Percentiles rank a stretch among this genome's conserved stretches.
These are phyloP conservation scores for Podosphaera fusca DNA, from an alignment of 2,329 filamentous ascomycete genomes.

Conservation along the genomic window DNA sequence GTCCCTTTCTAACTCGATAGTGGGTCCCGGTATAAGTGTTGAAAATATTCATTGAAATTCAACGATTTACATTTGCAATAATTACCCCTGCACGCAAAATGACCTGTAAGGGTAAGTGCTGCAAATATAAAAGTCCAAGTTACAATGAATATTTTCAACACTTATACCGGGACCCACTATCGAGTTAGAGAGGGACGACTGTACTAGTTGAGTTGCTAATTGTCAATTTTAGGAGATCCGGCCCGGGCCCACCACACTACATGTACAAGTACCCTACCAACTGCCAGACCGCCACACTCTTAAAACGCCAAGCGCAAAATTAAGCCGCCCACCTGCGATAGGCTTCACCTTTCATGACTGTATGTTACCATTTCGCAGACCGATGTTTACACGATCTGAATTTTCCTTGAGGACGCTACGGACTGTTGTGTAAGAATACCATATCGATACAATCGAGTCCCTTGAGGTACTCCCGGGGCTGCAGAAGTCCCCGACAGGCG, in stretches of 20 bases:
- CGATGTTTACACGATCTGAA: background rate
- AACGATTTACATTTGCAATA: too few species aligned
- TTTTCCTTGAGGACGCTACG: background rate
- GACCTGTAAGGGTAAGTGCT: too few species aligned
- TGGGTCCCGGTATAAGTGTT: background rate
- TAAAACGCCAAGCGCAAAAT: background rate
- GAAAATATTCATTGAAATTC: too few species aligned
- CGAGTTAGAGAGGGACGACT: too few species aligned
- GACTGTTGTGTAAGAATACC: background rate
- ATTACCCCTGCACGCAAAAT: too few species aligned
- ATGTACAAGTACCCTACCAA: background rate
- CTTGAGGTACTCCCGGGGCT: slow-evolving; percentile 11
- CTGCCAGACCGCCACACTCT: background rate
- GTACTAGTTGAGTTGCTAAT: background rate
- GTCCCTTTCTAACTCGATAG: background rate
- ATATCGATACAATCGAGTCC: slow-evolving; percentile 1
- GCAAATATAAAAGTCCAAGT: too few species aligned
- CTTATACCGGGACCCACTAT: too few species aligned
- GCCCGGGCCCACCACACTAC: background rate
- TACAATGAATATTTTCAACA: too few species aligned
- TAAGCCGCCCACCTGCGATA: background rate
- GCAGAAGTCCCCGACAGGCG: slow-evolving; percentile 16
- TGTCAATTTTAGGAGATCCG: background rate
- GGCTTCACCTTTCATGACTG: background rate
- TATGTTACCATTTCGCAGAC: background rate